These are phyloP conservation scores for Kalanchoe fedtschenkoi DNA, from an alignment of 164 flowering plant genomes.

Conservation along the genomic window DNA sequence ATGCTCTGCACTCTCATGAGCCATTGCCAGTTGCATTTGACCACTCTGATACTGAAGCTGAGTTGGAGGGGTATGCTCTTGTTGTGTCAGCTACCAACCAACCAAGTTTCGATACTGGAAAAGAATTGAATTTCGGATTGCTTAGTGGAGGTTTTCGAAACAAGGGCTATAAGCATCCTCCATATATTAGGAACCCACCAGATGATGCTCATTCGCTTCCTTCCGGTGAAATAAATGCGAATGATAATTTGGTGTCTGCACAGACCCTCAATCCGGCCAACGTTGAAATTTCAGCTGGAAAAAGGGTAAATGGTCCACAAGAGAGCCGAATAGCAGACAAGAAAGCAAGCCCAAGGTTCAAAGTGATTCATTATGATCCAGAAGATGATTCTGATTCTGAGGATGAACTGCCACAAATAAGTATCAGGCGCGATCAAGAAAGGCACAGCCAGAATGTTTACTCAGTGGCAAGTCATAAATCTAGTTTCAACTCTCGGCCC, in stretches of 20 bases:
- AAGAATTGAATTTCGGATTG: conserved; percentile 33
- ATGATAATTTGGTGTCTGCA: conserved; percentile 11
- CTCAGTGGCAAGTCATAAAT: conserved; percentile 5
- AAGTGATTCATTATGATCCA: conserved; percentile 11
- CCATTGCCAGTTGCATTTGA: background rate
- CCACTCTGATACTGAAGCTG: background rate
- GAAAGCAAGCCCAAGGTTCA: conserved; percentile 11
- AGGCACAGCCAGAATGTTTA: conserved; percentile 4
- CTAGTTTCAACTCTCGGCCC: conserved; percentile 12
- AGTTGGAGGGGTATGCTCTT: conserved; percentile 6
- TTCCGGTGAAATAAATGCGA: conserved; percentile 13
- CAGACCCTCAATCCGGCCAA: conserved; percentile 11
- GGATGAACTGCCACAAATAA: conserved; percentile 17
- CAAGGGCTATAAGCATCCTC: conserved; percentile 42
- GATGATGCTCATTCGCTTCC: conserved; percentile 14
- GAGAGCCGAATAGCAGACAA: conserved; percentile 1
- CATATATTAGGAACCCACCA: conserved; percentile 24
- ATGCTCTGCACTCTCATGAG: background rate
- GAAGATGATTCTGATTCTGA: conserved; percentile 17
- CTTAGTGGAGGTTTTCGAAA: conserved; percentile 69
- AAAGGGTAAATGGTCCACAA: conserved; percentile 10
- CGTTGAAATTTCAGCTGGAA: conserved; percentile 7
- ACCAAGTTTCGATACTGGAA: conserved; percentile 20
- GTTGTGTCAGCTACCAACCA: conserved; percentile 4
- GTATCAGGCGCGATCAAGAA: conserved; percentile 8